Evolutionary conservation across 2,329 filamentous ascomycete species (phyloP), one percentile per base, ranked within the genome.

Genomic region (Exutisphaerella laricina): DNA sequence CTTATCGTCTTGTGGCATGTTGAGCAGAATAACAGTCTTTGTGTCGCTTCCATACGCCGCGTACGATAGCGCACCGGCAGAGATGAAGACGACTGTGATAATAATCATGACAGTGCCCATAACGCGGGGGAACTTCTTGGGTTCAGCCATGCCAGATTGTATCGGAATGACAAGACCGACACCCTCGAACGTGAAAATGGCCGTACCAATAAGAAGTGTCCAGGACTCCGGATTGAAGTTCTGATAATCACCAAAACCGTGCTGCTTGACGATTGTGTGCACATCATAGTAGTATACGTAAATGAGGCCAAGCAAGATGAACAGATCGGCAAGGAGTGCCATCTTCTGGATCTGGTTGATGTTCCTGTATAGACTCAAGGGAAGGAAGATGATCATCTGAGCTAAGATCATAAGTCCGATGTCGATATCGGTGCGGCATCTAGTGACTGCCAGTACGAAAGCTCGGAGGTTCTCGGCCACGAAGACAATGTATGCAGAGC

Each of bases 101-200:
- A 95, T 84, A 57, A 96, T 75, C 92, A 98, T 98, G 59, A 98
- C 88, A 29, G 80, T 77, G 37, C 82, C 84, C 52, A 98, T 80
- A 35, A 98, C 90, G 46, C 78, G 78, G 34, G 92, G 88, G 66
- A 98, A 98, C 63, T 94, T 90, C 52, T 82, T 74, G 0, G 90
- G 94, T 30, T 89, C 75, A 61, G 83, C 85, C 92, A 98, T 98
- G 16, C 89, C 94, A 59, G 94, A 89, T 66, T 98, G 94, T 47
- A 98, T 96, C 0, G 94, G 92, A 50, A 98, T 96, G 65, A 98
- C 94, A 36, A 98, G 79, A 9, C 92, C 94, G 48, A 98, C 94
- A 20, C 92, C 92, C 63, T 98, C 92, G 61, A 97, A 98, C 0
- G 92, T 97, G 70, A 98, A 98, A 63, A 98, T 97, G 20, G 94